These are phyloP conservation scores for Scheffersomyces illinoinensis DNA, from an alignment of 1,139 yeast genomes.

Conservation along the genomic window DNA sequence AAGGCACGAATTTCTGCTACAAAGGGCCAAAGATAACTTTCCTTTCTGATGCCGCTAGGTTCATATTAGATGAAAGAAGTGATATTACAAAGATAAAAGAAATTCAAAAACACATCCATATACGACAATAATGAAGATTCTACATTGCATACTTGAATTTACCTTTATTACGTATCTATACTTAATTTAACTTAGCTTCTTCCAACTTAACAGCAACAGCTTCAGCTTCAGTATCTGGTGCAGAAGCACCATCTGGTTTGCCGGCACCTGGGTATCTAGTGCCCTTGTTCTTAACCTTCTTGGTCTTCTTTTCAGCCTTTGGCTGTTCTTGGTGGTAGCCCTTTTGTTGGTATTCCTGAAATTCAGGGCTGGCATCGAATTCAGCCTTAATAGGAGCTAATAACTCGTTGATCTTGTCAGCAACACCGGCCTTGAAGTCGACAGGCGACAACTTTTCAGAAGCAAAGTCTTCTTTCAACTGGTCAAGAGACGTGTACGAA, in stretches of 20 bases:
- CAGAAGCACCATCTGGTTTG: conserved; percentile 13
- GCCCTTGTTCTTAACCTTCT: conserved; percentile 81
- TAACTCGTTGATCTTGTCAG: conserved; percentile 76
- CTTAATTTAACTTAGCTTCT: conserved; percentile 18
- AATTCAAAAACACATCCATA: no score
- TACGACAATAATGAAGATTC: not conserved
- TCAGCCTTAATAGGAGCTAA: conserved; percentile 84
- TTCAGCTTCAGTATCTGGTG: conserved; percentile 12
- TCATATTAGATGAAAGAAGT: no score
- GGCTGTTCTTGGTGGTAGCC: conserved; percentile 83
- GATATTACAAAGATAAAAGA: no score
- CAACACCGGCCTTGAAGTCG: conserved; percentile 89
- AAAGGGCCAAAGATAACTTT: no score
- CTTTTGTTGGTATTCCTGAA: conserved; percentile 67
- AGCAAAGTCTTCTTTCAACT: conserved; percentile 70
- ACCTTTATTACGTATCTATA: not conserved
- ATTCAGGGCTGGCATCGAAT: conserved; percentile 61
- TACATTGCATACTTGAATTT: not conserved
- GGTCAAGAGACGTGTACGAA: conserved; percentile 66
- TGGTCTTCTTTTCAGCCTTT: conserved; percentile 65
- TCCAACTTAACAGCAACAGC: conserved; percentile 13
- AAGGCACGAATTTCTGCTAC: not conserved
- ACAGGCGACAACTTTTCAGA: conserved; percentile 82
- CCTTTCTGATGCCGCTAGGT: no score
- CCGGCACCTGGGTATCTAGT: conserved; percentile 74